Evolutionary conservation across 129 eudicot species (phyloP).

Genomic region (Centrapalus pauciflorus): DNA sequence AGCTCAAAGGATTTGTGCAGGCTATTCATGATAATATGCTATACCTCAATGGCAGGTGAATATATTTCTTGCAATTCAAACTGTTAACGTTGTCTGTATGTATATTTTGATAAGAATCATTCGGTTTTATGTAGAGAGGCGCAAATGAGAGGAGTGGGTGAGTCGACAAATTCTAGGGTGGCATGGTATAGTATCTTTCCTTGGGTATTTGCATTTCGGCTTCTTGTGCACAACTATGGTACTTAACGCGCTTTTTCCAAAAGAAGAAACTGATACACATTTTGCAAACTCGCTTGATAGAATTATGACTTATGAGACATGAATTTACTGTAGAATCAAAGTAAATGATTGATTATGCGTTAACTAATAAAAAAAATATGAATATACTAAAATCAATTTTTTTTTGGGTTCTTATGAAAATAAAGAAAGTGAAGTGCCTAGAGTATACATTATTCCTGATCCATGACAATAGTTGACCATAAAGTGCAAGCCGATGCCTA

Average conservation of each 20-base stretch:
- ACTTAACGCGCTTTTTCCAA: conserved; percentile 75
- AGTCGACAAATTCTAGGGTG: conserved; percentile 69
- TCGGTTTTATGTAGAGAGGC: conserved; percentile 55
- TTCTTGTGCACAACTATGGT: conserved; percentile 58
- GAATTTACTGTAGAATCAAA: too few relatives aligned
- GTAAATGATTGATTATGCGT: too few relatives aligned
- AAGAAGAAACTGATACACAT: conserved; percentile 97
- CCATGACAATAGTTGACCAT: too few relatives aligned
- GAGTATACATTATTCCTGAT: too few relatives aligned
- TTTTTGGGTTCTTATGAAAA: too few relatives aligned
- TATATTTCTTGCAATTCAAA: not conserved
- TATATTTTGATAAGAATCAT: not conserved
- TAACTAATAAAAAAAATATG: too few relatives aligned
- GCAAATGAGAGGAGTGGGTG: conserved; percentile 69
- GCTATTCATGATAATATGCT: conserved; percentile 83
- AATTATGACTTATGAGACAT: too few relatives aligned
- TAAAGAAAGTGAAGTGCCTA: too few relatives aligned
- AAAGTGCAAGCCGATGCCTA: too few relatives aligned
- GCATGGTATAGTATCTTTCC: conserved; percentile 83
- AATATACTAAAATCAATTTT: too few relatives aligned
- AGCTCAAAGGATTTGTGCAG: conserved; percentile 88
- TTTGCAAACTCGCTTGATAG: too few relatives aligned
- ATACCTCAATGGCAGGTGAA: conserved; percentile 64
- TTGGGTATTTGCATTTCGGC: conserved; percentile 63
- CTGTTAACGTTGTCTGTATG: not conserved